Evolutionary conservation across 1,284 basidiomycete species (phyloP), one percentile per base, ranked within the genome.

Genomic region (Paramarasmius palmivorus): DNA sequence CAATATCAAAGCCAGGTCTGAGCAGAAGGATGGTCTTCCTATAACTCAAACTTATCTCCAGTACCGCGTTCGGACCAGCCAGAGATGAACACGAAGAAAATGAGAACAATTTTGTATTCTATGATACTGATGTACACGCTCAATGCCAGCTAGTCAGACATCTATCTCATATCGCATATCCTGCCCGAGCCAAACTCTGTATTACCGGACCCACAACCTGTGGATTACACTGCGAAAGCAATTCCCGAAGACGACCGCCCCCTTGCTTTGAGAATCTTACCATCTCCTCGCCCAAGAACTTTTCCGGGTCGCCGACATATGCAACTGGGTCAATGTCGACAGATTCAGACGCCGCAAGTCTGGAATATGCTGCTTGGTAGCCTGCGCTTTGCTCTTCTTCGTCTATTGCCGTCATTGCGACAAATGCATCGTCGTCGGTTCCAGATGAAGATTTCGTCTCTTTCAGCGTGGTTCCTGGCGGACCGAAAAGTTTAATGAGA

Each of bases 331-430:
- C 88, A 1, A 67, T 70, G 17, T 76, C 71, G 0, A 66, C 67
- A 0, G 67, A 69, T 59, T 88, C 85, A 3, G 90, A 89, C 0
- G 96, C 92, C 0, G 93, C 94, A 9, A 99, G 81, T 44, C 90
- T 84, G 51, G 94, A 95, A 73, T 96, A 99, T 2, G 90, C 88
- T 0, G 92, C 91, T 68, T 99, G 96, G 73, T 98, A 99, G 0
- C 93, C 92, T 3, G 88, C 85, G 7, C 89, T 80, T 65, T 90
- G 88, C 65, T 92, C 96, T 65, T 98, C 95, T 59, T 86, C 87
- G 69, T 98, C 96, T 42, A 96, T 83, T 40, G 84, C 81, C 1
- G 89, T 90, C 34, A 92, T 65, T 0, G 85, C 88, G 0, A 78
- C 81, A 45, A 83, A 75, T 1, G 85, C 66, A 54, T 92, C 85